Base-by-base conservation (phyloP, 2,329 filamentous ascomycete genomes). In the Colletotrichum costaricense region DNA sequence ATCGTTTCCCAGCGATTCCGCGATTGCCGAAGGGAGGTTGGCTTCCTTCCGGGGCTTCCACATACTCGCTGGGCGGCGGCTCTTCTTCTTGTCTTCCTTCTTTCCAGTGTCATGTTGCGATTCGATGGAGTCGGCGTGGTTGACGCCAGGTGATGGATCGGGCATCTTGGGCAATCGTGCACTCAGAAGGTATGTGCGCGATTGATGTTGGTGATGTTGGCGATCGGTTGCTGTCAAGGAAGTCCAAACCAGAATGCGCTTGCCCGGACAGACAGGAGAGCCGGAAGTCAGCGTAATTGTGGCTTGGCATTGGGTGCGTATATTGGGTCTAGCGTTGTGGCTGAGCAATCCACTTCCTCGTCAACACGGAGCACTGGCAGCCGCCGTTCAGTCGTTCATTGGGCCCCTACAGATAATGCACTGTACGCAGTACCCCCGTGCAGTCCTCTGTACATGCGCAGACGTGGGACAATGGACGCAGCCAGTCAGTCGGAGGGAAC, bases 41-140 rank as follows among this genome's bases (percentile, higher is more conserved):
- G 30, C 52, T 58, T 46, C 19, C 35, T 71, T 67, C 58, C 69
- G 74, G 74, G 72, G 68, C 57, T 81, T 89, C 83, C 84, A 84
- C 88, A 84, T 80, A 97, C 95, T 98, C 78, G 95, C 94, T 78
- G 96, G 96, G 85, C 95, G 93, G 84, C 94, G 92, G 88, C 91
- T 97, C 91, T 98, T 98, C 84, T 93, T 90, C 88, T 95, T 97
- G 85, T 97, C 87, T 88, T 88, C 79, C 76, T 84, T 80, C 79
- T 88, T 86, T 77, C 82, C 81, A 77, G 84, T 82, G 69, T 86
- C 86, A 76, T 91, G 88, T 77, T 88, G 86, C 52, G 88, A 89
- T 73, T 85, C 81, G 77, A 90, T 87, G 60, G 88, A 90, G 81
- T 89, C 88, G 79, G 84, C 78, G 76, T 83, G 86, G 75, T 83